These are phyloP conservation scores for Cucurbita maxima DNA, from an alignment of 306 rosid genomes.

Conservation along the genomic window DNA sequence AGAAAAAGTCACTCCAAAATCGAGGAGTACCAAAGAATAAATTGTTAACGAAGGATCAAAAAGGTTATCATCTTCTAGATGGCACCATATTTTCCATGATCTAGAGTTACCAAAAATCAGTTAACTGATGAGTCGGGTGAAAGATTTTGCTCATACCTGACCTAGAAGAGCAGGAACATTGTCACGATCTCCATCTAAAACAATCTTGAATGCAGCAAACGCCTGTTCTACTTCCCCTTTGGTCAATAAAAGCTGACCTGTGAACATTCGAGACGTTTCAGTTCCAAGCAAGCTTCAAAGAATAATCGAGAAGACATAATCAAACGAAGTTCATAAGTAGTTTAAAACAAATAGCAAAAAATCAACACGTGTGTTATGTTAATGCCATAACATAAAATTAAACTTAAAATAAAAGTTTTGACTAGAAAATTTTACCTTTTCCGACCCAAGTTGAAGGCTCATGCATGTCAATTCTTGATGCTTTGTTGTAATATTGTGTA, in stretches of 20 bases:
- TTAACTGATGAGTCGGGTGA: neutral
- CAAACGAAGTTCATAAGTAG: neutral
- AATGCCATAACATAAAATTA: neutral
- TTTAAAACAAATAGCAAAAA: neutral
- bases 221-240: conserved; percentile 97
- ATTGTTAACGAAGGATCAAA: neutral
- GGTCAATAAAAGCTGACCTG: conserved; percentile 97
- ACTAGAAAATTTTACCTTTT: conserved; percentile 41
- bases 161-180: conserved; percentile 96
- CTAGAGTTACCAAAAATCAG: neutral
- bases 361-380: neutral
- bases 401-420: neutral
- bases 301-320: neutral
- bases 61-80: neutral
- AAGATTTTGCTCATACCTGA: conserved; percentile 36
- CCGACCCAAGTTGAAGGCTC: conserved; percentile 99
- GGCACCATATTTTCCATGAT: neutral
- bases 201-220: conserved; percentile 87
- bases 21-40: neutral
- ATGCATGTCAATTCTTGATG: conserved; percentile 91
- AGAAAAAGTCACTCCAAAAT: neutral
- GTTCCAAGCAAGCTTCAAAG: neutral
- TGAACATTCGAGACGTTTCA: conserved; percentile 9
- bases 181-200: conserved; percentile 83
- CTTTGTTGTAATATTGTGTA: conserved; percentile 92